Conservation (phyloP, 768 basidiomycete species). For the Melanogaster broomeanus region DNA sequence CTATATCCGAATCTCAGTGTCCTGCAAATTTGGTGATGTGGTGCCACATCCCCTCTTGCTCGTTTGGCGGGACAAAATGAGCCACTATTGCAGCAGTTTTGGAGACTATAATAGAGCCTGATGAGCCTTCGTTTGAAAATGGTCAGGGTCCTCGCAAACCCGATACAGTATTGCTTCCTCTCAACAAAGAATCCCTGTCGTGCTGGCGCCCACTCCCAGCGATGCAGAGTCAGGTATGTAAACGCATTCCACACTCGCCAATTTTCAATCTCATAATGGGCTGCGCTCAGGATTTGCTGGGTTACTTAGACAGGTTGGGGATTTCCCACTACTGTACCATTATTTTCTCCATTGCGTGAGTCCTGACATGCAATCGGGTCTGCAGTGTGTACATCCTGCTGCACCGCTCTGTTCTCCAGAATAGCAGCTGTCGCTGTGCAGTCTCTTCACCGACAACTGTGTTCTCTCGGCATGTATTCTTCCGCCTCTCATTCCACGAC, state of each 20-base stretch:
- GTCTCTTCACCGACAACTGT: constrained; percentile 86
- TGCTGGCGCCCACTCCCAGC: no score
- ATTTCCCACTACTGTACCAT: not conserved
- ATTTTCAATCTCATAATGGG: constrained; percentile 5
- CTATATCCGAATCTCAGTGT: no score
- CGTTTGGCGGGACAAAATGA: constrained; percentile 45
- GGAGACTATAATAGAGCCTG: constrained; percentile 86
- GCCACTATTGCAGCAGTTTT: constrained; percentile 62
- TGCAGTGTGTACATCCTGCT: no score
- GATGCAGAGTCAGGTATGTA: constrained; percentile 86
- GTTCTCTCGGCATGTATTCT: constrained; percentile 77
- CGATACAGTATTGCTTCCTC: constrained; percentile 29
- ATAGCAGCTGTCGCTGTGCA: constrained; percentile 86
- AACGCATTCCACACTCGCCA: not conserved
- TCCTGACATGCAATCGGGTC: constrained; percentile 34
- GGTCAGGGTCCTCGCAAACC: constrained; percentile 27
- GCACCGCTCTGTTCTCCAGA: constrained; percentile 89
- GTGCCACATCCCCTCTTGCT: no score
- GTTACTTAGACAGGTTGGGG: constrained; percentile 71
- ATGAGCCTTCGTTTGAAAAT: constrained; percentile 51
- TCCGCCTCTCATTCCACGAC: not conserved
- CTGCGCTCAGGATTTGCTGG: constrained; percentile 59
- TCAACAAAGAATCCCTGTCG: constrained; percentile 45
- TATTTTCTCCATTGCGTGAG: constrained; percentile 4
- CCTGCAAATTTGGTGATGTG: no score